phyloP scores from a whole-genome alignment of 225 moss, liverwort and hornwort species.

The Polytrichum formosum region DNA sequence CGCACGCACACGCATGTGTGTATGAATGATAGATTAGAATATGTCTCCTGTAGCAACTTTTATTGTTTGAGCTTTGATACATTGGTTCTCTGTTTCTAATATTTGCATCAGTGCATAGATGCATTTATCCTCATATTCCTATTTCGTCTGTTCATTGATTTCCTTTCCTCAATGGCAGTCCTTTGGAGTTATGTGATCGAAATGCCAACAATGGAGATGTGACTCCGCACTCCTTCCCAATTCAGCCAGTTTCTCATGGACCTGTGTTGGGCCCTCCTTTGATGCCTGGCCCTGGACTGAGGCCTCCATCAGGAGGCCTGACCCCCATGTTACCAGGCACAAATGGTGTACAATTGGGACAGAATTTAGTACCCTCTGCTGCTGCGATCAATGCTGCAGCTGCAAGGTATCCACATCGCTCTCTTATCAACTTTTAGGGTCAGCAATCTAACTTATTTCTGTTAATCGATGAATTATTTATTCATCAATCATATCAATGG shows the following conservation, averaged over 20 bases:
- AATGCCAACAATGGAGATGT: constrained; percentile 51
- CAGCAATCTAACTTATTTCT: too few species aligned
- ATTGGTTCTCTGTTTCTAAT: too few species aligned
- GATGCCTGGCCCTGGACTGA: constrained; percentile 42
- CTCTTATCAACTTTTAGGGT: too few species aligned
- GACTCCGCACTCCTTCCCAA: constrained; percentile 39
- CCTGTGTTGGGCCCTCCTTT: constrained; percentile 33
- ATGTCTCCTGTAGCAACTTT: too few species aligned
- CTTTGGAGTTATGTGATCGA: constrained; percentile 73
- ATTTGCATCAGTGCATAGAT: too few species aligned
- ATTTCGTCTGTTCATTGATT: too few species aligned
- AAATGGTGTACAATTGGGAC: constrained; percentile 52
- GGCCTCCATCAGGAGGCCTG: constrained; percentile 56
- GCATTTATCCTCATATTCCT: too few species aligned
- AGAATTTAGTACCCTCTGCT: constrained; percentile 52
- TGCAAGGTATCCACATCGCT: constrained; percentile 47
- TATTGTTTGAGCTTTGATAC: too few species aligned
- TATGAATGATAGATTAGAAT: too few species aligned
- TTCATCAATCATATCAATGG: too few species aligned
- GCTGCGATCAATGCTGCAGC: constrained; percentile 59
- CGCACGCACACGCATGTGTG: too few species aligned
- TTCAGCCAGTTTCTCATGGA: constrained; percentile 43
- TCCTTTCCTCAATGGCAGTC: constrained; percentile 30
- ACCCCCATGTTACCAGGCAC: constrained; percentile 41
- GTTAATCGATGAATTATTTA: too few species aligned